Conservation (phyloP, 1,139 yeast genomes). For the Arxiozyma telluris region DNA sequence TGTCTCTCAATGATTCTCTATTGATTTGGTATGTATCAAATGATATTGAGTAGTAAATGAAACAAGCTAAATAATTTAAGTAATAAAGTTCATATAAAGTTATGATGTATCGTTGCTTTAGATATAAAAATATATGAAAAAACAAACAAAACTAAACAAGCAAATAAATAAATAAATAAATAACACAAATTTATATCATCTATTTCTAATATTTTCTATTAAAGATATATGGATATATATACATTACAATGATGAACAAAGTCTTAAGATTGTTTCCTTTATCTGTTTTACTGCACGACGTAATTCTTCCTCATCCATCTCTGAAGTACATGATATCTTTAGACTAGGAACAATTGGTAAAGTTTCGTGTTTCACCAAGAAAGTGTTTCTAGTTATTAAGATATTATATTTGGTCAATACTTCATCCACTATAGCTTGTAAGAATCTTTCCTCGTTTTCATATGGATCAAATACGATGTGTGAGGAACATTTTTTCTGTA, state of each 20-base stretch:
- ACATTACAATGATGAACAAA: conserved; percentile 9
- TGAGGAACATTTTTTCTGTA: conserved; percentile 27
- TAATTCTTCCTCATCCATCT: conserved; percentile 47
- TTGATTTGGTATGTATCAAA: background rate
- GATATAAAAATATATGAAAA: too few relatives aligned
- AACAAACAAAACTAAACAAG: too few relatives aligned
- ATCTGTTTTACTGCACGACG: conserved; percentile 18
- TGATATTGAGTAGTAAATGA: background rate
- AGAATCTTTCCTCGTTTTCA: conserved; percentile 52
- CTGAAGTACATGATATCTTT: conserved; percentile 50
- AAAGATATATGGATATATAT: background rate
- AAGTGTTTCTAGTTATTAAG: conserved; percentile 60
- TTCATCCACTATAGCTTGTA: conserved; percentile 55
- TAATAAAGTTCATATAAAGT: background rate
- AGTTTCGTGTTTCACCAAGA: conserved; percentile 64
- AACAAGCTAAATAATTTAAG: too few relatives aligned
- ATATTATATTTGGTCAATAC: conserved; percentile 44
- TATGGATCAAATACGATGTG: conserved; percentile 34
- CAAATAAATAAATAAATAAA: too few relatives aligned
- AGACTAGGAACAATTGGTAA: conserved; percentile 71
- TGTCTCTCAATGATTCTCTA: background rate
- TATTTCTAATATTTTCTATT: background rate
- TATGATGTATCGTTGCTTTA: background rate
- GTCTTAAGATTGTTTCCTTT: conserved; percentile 10
- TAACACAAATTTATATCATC: too few relatives aligned